Percentiles rank a stretch among this genome's conserved stretches.
Evolutionary conservation across 352 stramenopile genomes (phyloP).

Genomic region (Globisporangium polare): DNA sequence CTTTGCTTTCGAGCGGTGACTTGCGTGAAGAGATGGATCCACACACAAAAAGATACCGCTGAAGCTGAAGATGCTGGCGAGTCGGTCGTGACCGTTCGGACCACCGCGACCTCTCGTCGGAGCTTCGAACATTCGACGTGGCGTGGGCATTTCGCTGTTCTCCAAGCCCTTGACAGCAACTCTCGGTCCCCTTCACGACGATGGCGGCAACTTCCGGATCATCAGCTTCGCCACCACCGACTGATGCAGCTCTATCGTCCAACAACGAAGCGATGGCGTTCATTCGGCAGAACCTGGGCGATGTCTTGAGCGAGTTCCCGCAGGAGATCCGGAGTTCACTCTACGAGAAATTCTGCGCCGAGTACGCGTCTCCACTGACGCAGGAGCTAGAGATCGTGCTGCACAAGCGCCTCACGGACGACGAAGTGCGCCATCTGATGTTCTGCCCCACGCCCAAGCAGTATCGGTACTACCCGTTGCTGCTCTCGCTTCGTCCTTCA

Average conservation of each 20-base stretch:
- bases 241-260: no score
- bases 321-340: slow-evolving; percentile 20
- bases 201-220: neutral
- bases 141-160: neutral
- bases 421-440: slow-evolving; percentile 31
- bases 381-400: slow-evolving; percentile 31
- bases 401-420: slow-evolving; percentile 33
- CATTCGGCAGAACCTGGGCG: slow-evolving; percentile 11
- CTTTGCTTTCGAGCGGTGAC: no score
- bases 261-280: neutral
- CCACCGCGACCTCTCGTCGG: neutral
- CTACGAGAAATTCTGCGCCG: slow-evolving; percentile 21
- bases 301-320: slow-evolving; percentile 21
- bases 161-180: neutral
- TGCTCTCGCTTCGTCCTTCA: slow-evolving; percentile 16
- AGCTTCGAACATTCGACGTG: neutral
- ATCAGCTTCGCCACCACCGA: neutral
- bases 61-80: neutral
- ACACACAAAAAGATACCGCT: no score
- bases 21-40: neutral
- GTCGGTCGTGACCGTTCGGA: neutral
- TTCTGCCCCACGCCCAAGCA: slow-evolving; percentile 25
- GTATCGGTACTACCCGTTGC: slow-evolving; percentile 22
- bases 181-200: neutral
- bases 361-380: slow-evolving; percentile 24